These are phyloP conservation scores for Millerozyma miso DNA, from an alignment of 805 yeast genomes.

Conservation along the genomic window DNA sequence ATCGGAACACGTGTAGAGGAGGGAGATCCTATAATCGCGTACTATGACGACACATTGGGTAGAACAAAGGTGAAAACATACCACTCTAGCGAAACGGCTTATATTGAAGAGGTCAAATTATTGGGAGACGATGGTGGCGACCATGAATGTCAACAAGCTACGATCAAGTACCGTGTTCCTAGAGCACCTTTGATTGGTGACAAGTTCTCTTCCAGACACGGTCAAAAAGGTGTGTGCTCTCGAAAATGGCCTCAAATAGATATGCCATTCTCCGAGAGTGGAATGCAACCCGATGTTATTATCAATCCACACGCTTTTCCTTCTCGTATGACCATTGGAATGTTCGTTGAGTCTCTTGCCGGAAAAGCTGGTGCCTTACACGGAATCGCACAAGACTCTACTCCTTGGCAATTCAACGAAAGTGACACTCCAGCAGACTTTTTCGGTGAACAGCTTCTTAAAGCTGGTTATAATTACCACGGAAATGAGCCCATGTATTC, in stretches of 20 bases:
- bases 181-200: constrained; percentile 96
- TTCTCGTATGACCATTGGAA: constrained; percentile 99
- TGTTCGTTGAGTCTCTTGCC: constrained; percentile 98
- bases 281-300: constrained; percentile 96
- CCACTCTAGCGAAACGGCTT: constrained; percentile 92
- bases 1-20: constrained; percentile 86
- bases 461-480: constrained; percentile 93
- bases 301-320: constrained; percentile 99
- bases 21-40: constrained; percentile 95
- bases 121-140: constrained; percentile 77
- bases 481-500: constrained; percentile 99
- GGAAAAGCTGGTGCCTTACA: constrained; percentile 98
- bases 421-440: constrained; percentile 94
- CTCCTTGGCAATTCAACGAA: constrained; percentile 94
- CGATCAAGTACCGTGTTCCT: constrained; percentile 86
- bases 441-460: constrained; percentile 86
- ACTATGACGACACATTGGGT: constrained; percentile 84
- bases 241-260: constrained; percentile 97
- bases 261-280: constrained; percentile 95
- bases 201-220: constrained; percentile 95
- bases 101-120: constrained; percentile 90
- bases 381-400: constrained; percentile 94
- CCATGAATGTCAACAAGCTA: constrained; percentile 75
- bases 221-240: constrained; percentile 98
- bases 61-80: constrained; percentile 89